These are phyloP conservation scores for Salvia rosmarinus DNA, from an alignment of 257 asterid species.

Conservation along the genomic window DNA sequence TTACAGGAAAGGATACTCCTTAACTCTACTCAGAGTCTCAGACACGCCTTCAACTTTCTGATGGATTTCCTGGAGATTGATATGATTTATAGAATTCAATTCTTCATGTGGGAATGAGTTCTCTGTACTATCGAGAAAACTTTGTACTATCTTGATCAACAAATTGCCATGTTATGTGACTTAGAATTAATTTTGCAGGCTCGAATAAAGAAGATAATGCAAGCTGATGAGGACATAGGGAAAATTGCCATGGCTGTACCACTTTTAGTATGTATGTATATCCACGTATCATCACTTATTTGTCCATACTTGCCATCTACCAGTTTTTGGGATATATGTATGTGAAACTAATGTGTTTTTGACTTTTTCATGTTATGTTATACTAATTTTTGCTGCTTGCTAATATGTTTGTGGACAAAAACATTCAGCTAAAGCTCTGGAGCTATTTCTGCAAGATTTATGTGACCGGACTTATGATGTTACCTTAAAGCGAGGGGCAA, in stretches of 20 bases:
- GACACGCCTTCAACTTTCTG: not conserved
- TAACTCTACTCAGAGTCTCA: not conserved
- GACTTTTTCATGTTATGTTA: not conserved
- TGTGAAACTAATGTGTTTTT: not conserved
- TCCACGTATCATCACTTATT: not conserved
- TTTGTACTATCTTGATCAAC: not conserved
- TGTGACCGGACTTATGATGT: constrained; percentile 75
- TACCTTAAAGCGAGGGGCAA: constrained; percentile 71
- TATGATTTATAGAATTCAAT: not conserved
- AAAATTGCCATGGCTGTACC: constrained; percentile 93
- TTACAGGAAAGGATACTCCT: not conserved
- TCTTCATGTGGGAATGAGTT: constrained; percentile 6
- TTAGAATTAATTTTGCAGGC: constrained; percentile 46
- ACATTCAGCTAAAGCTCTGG: constrained; percentile 79
- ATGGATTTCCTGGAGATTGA: constrained; percentile 6
- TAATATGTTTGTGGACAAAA: constrained; percentile 13
- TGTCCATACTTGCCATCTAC: not conserved
- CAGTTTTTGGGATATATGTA: not conserved
- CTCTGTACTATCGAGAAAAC: not conserved
- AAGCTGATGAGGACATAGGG: constrained; percentile 88
- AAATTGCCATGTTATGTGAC: constrained; percentile 4
- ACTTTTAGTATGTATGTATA: constrained; percentile 71
- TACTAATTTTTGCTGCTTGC: not conserved
- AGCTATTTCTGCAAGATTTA: constrained; percentile 80
- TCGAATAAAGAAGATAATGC: constrained; percentile 89